Percentiles rank a stretch among this genome's conserved stretches.
phyloP scores from a whole-genome alignment of 345 rosid species.

The Jatropha curcas region DNA sequence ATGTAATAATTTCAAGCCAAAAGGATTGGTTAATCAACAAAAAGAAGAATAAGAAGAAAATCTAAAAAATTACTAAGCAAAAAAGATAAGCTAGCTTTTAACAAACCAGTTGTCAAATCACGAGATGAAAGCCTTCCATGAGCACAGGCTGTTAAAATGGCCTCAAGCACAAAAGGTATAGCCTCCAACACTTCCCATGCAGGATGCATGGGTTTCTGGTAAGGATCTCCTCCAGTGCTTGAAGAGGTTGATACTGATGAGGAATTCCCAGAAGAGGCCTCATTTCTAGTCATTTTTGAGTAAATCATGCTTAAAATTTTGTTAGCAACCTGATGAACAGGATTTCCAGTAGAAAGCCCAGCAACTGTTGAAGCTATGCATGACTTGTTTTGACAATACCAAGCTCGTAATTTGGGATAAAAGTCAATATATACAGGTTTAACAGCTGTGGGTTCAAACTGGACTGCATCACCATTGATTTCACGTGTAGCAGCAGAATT shows the following conservation, averaged over 20 bases:
- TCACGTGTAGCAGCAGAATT: slow-evolving; percentile 30
- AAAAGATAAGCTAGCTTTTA: slow-evolving; percentile 9
- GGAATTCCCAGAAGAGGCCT: slow-evolving; percentile 38
- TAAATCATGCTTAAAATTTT: slow-evolving; percentile 57
- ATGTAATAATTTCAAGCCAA: neutral
- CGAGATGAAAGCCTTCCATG: slow-evolving; percentile 66
- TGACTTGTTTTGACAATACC: slow-evolving; percentile 67
- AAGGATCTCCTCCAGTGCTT: slow-evolving; percentile 44
- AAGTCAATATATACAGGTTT: slow-evolving; percentile 47
- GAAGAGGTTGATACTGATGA: slow-evolving; percentile 40
- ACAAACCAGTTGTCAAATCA: slow-evolving; percentile 59
- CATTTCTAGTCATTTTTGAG: slow-evolving; percentile 46
- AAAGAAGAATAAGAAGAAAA: slow-evolving; percentile 3
- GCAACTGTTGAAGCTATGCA: slow-evolving; percentile 62
- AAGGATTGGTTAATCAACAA: slow-evolving; percentile 2
- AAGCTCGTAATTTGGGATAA: slow-evolving; percentile 60
- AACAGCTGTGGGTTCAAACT: slow-evolving; percentile 27
- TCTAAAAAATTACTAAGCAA: neutral
- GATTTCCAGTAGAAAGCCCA: slow-evolving; percentile 45
- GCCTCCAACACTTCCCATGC: slow-evolving; percentile 80
- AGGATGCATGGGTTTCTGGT: slow-evolving; percentile 52
- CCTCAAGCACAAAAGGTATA: slow-evolving; percentile 57
- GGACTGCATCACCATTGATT: slow-evolving; percentile 23
- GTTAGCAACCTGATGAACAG: slow-evolving; percentile 62
- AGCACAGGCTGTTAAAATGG: slow-evolving; percentile 70